Conservation (phyloP, 345 rosid species). For the Tarenaya hassleriana region DNA sequence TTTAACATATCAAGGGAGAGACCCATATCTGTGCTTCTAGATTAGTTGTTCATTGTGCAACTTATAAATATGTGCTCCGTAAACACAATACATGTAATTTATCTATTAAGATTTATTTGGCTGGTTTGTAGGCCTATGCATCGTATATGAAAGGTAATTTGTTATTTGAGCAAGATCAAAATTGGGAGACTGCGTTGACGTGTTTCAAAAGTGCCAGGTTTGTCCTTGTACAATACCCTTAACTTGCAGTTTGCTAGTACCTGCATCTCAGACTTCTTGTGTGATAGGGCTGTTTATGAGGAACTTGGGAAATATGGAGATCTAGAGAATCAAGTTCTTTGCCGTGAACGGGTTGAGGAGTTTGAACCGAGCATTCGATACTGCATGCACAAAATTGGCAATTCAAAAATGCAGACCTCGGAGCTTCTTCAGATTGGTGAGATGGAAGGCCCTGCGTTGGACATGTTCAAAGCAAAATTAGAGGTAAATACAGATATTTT, state of each 20-base stretch:
- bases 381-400: conserved; percentile 93
- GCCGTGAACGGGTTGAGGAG: conserved; percentile 95
- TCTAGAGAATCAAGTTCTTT: conserved; percentile 88
- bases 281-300: conserved; percentile 84
- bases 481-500: conserved; percentile 45
- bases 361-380: conserved; percentile 89
- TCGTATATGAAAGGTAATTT: conserved; percentile 92
- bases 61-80: conserved; percentile 1
- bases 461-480: conserved; percentile 88
- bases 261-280: conserved; percentile 1
- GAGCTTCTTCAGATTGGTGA: conserved; percentile 87
- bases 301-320: conserved; percentile 98
- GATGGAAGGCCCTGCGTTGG: conserved; percentile 96
- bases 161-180: conserved; percentile 91
- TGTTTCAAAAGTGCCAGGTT: conserved; percentile 94
- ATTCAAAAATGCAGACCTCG: conserved; percentile 78
- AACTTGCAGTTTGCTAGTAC: conserved; percentile 4
- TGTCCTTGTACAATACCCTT: conserved; percentile 20
- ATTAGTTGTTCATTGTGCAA: conserved; percentile 10
- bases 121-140: conserved; percentile 77
- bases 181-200: conserved; percentile 87
- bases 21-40: neutral
- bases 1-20: conserved; percentile 1
- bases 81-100: neutral
- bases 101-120: conserved; percentile 16